Conservation (phyloP, 495 filamentous ascomycete genomes). For the Pseudoneurospora amorphoporcata region DNA sequence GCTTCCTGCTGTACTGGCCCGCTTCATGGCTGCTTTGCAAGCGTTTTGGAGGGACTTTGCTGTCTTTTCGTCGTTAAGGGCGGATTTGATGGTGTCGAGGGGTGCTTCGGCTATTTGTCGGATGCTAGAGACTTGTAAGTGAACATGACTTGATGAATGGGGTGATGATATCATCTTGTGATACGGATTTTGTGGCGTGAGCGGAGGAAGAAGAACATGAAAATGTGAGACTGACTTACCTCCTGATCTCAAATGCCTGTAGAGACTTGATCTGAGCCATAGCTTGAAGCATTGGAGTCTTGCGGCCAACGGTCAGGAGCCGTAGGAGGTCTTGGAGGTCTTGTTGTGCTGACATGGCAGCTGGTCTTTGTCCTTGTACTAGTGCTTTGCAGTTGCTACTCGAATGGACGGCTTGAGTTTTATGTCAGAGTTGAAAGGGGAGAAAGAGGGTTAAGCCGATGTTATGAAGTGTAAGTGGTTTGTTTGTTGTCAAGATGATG, state of each 20-base stretch:
- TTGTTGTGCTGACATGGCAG: constrained; percentile 39
- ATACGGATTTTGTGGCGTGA: not conserved
- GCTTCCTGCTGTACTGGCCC: constrained; percentile 16
- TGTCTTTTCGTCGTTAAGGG: constrained; percentile 59
- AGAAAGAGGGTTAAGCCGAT: not conserved
- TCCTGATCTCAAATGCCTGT: constrained; percentile 51
- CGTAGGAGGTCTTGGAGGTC: constrained; percentile 65
- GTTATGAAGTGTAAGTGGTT: not conserved
- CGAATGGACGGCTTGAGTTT: not conserved
- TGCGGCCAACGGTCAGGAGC: constrained; percentile 63
- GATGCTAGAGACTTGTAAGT: constrained; percentile 30
- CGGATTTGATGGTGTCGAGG: constrained; percentile 41
- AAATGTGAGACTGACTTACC: constrained; percentile 28
- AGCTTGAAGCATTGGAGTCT: constrained; percentile 58
- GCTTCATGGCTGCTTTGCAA: constrained; percentile 53
- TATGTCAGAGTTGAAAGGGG: not conserved
- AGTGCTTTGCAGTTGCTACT: not conserved
- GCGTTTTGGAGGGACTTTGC: constrained; percentile 57
- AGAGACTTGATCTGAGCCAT: constrained; percentile 59
- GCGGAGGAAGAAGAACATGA: not conserved
- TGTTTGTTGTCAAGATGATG: not conserved
- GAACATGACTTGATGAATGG: not conserved
- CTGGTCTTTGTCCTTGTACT: not conserved
- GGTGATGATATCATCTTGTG: not conserved
- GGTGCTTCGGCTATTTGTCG: constrained; percentile 51